Base-by-base conservation (phyloP, 139 green algal species). In the Chlamydomonas sp. region DNA sequence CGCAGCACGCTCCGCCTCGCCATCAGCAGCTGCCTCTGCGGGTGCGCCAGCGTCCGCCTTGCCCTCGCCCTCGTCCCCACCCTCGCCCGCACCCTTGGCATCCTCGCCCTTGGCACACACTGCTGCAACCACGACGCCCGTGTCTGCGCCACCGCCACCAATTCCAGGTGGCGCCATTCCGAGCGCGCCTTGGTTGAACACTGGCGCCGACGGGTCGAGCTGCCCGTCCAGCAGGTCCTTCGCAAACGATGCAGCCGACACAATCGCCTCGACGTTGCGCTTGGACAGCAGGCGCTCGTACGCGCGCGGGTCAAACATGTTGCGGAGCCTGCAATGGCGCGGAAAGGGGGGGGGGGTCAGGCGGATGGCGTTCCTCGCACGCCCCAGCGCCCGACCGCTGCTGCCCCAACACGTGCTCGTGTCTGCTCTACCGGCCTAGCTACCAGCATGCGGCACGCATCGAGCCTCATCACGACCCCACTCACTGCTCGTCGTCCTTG, bases 131-230 rank as follows among this genome's bases (percentile, higher is more conserved):
- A 28, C 22, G n/a, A 13, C 54, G 8, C 59, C 59, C 8, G 29
- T 49, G 59, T 30, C 31, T 43, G 13, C 6, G 5, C 59, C 63
- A 33, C 38, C 4, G n/a, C 35, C 63, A 37, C 43, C 50, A 24
- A 49, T 30, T 73, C 4, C 35, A 22, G 39, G 37, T 16, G 72
- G 77, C 16, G 77, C 77, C 8, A 77, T 58, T 35, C 65, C 77
- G 35, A 59, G 71, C 57, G 68, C 54, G 33, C 82, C 82, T 64
- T 88, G 82, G 49, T 80, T 76, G 58, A 88, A 88, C 50, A 57
- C 65, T 36, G 39, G 8, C 22, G 37, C 30, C 2, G 6, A 39
- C n/a, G 81, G 72, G 48, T 87, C 75, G 30, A 85, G 48, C 1
- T 36, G 3, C 22, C 76, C 79, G 1, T 38, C 71, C 29, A 61